Evolutionary conservation across 2,329 filamentous ascomycete species (phyloP).

Genomic region (Fusarium metavorans): DNA sequence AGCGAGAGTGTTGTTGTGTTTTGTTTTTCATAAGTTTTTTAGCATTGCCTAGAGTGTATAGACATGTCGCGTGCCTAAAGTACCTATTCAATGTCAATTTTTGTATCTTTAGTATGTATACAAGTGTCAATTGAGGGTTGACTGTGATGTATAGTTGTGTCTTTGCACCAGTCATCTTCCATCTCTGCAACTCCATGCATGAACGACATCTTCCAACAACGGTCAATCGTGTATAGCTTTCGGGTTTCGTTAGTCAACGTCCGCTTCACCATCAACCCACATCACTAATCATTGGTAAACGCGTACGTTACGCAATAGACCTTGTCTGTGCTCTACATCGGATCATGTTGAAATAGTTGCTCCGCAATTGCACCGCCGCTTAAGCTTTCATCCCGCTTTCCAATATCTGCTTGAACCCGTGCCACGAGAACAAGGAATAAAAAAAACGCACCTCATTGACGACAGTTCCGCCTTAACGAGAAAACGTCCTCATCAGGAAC

Average conservation of each 20-base stretch:
- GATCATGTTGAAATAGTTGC: neutral
- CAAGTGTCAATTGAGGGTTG: neutral
- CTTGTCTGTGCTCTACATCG: neutral
- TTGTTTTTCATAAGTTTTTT: neutral
- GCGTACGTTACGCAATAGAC: neutral
- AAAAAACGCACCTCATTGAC: neutral
- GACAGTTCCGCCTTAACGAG: neutral
- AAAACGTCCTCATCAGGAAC: neutral
- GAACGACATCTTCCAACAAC: neutral
- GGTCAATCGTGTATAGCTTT: neutral
- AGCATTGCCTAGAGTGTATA: neutral
- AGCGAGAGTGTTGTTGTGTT: conserved; percentile 2
- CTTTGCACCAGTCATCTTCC: neutral
- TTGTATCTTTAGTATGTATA: neutral
- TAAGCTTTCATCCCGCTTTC: neutral
- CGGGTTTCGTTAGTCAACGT: neutral
- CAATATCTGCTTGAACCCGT: neutral
- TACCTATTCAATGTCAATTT: neutral
- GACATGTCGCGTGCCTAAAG: neutral
- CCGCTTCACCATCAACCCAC: no score
- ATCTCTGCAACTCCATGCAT: neutral
- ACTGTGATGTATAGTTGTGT: neutral
- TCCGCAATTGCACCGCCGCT: neutral
- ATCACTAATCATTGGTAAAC: neutral
- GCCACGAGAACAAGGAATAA: neutral